Evolutionary conservation across 2,329 filamentous ascomycete species (phyloP), one percentile per base, ranked within the genome.

Genomic region (Colletotrichum sp.): DNA sequence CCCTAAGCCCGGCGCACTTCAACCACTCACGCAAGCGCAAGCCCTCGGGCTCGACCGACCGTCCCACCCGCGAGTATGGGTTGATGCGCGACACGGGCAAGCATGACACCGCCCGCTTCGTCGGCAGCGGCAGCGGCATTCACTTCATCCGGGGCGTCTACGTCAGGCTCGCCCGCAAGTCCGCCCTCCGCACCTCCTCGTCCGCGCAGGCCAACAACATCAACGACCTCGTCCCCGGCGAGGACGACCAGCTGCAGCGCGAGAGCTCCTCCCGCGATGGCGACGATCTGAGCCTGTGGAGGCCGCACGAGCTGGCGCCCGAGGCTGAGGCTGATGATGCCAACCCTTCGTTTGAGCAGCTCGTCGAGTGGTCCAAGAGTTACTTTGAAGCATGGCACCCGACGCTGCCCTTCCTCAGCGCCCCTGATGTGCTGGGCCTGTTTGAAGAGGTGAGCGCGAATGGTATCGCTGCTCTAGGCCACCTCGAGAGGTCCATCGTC

Each of bases 321-420:
- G 67, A 76, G 5, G 4, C 59, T 4, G 61, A 69, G 6, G 34
- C 54, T 15, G 61, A 66, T 3, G 21, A 11, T 21, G 71, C 70
- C 8, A 73, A 76, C 2, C 71, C 83, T n/a, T 77, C 78, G 0
- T 90, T 90, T 72, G 86, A 89, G 11, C 82, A 87, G 21, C 80
- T 90, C 18, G 81, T 89, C 2, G 78, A 82, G 5, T 90, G 87
- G 86, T 88, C 87, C 8, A 83, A 82, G 63, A 86, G 84, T 61
- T 91, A 90, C 75, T 91, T 91, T 73, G 84, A 90, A 29, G 84
- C 87, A 18, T 91, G 90, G 90, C 90, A 91, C 75, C 86, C 88
- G 1, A 83, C 88, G 4, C 87, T 90, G 55, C 90, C 90, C 0
- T 91, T 90, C 68, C 81, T 91, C 7, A 87, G 90, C 75, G 90